phyloP scores from a whole-genome alignment of 2,329 filamentous ascomycete genomes.

The Pyricularia grisea region DNA sequence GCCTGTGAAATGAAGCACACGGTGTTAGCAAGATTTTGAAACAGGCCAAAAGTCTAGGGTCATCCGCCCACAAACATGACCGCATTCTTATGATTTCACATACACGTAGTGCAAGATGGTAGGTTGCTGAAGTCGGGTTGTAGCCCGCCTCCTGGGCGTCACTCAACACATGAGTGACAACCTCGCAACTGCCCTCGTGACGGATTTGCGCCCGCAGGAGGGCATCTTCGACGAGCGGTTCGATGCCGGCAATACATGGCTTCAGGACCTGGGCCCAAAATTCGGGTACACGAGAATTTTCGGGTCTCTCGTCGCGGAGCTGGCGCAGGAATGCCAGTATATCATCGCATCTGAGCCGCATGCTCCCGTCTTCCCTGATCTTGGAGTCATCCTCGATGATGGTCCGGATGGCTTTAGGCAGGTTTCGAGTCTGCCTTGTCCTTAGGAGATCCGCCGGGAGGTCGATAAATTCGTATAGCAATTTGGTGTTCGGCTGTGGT shows the following conservation, averaged over 20 bases:
- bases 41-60: constrained; percentile 3
- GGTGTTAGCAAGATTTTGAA: neutral
- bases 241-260: constrained; percentile 18
- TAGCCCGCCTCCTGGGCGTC: constrained; percentile 61
- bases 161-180: constrained; percentile 52
- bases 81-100: constrained; percentile 10
- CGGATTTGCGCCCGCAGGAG: constrained; percentile 65
- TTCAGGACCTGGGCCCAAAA: neutral
- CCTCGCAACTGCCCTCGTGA: constrained; percentile 55
- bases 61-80: constrained; percentile 11
- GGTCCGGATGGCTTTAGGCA: constrained; percentile 20
- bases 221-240: constrained; percentile 53
- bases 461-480: neutral
- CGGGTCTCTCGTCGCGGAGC: constrained; percentile 18
- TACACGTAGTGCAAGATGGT: constrained; percentile 63
- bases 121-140: constrained; percentile 54
- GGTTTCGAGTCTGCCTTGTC: neutral
- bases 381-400: constrained; percentile 12
- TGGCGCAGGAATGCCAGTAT: constrained; percentile 39
- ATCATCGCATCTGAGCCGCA: constrained; percentile 8
- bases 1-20: constrained; percentile 31
- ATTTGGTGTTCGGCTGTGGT: neutral
- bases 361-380: neutral
- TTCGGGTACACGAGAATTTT: neutral
- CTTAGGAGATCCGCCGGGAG: neutral